Conservation (phyloP, 164 flowering plant genomes). For the Berberis thunbergii region DNA sequence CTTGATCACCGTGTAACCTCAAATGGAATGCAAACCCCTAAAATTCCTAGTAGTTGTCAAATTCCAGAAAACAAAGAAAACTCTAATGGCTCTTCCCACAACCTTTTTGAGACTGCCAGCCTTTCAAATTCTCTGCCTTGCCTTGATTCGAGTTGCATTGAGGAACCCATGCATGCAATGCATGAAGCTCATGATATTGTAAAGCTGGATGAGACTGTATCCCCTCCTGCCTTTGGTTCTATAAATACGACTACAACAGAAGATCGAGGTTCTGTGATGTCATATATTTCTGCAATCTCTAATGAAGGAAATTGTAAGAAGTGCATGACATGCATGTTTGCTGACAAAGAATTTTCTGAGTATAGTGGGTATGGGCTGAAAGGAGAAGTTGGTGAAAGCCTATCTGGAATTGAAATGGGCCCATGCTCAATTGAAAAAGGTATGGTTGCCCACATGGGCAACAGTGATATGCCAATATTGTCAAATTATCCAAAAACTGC, state of each 20-base stretch:
- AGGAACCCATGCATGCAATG: slow-evolving; percentile 1
- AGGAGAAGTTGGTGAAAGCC: not conserved
- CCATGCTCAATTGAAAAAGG: not conserved
- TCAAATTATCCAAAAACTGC: slow-evolving; percentile 15
- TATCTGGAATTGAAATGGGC: not conserved
- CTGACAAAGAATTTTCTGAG: not conserved
- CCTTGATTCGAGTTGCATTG: slow-evolving; percentile 13
- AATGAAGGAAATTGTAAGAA: not conserved
- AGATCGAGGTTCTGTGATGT: slow-evolving; percentile 25
- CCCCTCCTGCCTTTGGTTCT: slow-evolving; percentile 15
- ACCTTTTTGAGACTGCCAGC: slow-evolving; percentile 10
- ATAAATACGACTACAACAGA: slow-evolving; percentile 2
- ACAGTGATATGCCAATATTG: not conserved
- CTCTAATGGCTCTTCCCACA: slow-evolving; percentile 14
- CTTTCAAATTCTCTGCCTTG: slow-evolving; percentile 11
- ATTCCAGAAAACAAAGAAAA: slow-evolving; percentile 9
- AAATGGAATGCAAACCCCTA: slow-evolving; percentile 13
- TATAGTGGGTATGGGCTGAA: not conserved
- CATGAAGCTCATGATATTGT: not conserved
- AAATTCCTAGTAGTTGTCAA: slow-evolving; percentile 1
- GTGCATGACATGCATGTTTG: not conserved
- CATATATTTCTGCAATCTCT: slow-evolving; percentile 8
- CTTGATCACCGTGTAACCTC: slow-evolving; percentile 24
- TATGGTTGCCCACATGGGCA: not conserved
- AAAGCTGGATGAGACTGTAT: slow-evolving; percentile 13